A percentile compares a stretch with the other conserved stretches of the same genome.
These are phyloP conservation scores for Beauveria sp. DNA, from an alignment of 2,329 filamentous ascomycete genomes.

Conservation along the genomic window DNA sequence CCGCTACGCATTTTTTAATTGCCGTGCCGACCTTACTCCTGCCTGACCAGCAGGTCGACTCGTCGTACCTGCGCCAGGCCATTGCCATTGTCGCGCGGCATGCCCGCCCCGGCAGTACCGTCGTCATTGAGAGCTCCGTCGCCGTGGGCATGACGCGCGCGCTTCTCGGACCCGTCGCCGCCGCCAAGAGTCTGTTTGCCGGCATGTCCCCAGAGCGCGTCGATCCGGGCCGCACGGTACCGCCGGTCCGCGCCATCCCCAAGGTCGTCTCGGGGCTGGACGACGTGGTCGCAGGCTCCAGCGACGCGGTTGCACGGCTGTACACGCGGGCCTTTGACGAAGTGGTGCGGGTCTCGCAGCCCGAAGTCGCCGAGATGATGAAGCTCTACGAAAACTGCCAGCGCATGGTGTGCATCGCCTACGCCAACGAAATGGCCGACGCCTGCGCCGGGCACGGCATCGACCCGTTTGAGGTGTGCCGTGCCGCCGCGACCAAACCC, in stretches of 20 bases:
- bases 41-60: slow-evolving; percentile 39
- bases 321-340: slow-evolving; percentile 41
- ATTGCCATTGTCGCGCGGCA: slow-evolving; percentile 32
- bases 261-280: slow-evolving; percentile 48
- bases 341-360: slow-evolving; percentile 40
- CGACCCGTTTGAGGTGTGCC: slow-evolving; percentile 42
- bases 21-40: slow-evolving; percentile 44
- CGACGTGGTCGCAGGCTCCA: slow-evolving; percentile 35
- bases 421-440: slow-evolving; percentile 50
- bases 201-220: slow-evolving; percentile 47
- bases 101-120: slow-evolving; percentile 35
- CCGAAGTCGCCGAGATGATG: slow-evolving; percentile 51
- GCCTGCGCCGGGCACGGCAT: slow-evolving; percentile 39
- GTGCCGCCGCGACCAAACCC: slow-evolving; percentile 42
- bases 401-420: slow-evolving; percentile 46
- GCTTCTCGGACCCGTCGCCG: slow-evolving; percentile 38
- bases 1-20: slow-evolving; percentile 45
- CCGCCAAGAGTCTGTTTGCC: slow-evolving; percentile 33
- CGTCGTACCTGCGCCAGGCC: slow-evolving; percentile 38
- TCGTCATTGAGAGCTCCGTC: slow-evolving; percentile 48
- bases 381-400: slow-evolving; percentile 54
- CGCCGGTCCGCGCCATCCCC: slow-evolving; percentile 36
- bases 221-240: slow-evolving; percentile 40
- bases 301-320: slow-evolving; percentile 34
- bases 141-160: slow-evolving; percentile 46